These are phyloP conservation scores for Escovopsis sp. DNA, from an alignment of 2,329 filamentous ascomycete genomes.

Conservation along the genomic window DNA sequence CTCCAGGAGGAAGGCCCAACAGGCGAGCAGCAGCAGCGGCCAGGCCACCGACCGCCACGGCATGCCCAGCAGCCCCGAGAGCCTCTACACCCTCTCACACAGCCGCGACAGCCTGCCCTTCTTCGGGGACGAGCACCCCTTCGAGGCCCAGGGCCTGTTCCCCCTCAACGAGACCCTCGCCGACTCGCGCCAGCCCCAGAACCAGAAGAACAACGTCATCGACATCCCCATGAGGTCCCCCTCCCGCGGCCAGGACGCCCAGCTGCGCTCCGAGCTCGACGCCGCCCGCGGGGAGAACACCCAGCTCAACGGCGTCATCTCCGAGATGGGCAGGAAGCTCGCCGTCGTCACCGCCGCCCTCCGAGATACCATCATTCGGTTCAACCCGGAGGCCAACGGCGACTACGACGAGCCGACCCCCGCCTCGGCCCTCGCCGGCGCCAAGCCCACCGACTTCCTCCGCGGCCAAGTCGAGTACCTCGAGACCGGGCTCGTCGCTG, in stretches of 20 bases:
- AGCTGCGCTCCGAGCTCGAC: conserved; percentile 32
- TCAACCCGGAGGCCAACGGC: conserved; percentile 39
- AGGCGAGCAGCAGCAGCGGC: conserved; percentile 22
- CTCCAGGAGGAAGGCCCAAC: conserved; percentile 39
- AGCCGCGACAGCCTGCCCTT: conserved; percentile 43
- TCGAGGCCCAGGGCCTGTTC: conserved; percentile 67
- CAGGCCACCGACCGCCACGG: conserved; percentile 33
- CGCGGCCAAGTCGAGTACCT: conserved; percentile 53
- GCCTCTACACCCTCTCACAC: conserved; percentile 54
- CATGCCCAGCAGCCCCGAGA: conserved; percentile 62
- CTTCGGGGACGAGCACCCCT: conserved; percentile 42
- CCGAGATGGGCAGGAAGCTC: conserved; percentile 30
- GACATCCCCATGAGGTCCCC: conserved; percentile 45
- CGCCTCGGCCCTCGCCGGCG: conserved; percentile 11
- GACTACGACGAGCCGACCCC: conserved; percentile 29
- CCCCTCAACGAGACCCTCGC: conserved; percentile 42
- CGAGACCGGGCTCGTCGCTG: conserved; percentile 45
- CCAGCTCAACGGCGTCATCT: conserved; percentile 12
- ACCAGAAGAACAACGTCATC: conserved; percentile 33
- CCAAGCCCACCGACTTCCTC: conserved; percentile 31
- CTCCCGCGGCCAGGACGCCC: conserved; percentile 35
- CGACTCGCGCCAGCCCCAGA: conserved; percentile 11
- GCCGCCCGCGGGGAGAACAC: conserved; percentile 30
- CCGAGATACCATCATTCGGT: conserved; percentile 48
- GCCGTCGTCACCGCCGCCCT: conserved; percentile 53